Evolutionary conservation across 1,284 basidiomycete genomes (phyloP).

Genomic region (Cutaneotrichosporon dermatis): DNA sequence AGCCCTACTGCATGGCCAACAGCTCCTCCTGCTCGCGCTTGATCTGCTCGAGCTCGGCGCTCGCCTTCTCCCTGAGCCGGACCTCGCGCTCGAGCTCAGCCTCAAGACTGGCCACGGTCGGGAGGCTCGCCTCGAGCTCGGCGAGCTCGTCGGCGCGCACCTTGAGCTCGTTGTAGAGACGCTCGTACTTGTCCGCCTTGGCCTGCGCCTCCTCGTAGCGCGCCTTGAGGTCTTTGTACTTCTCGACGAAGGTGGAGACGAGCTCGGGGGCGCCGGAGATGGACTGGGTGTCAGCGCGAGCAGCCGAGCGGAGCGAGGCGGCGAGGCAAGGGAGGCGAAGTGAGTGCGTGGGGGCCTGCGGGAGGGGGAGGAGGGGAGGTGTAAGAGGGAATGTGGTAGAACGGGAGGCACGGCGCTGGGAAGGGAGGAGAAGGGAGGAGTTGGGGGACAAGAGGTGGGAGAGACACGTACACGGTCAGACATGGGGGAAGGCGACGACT

Average conservation of each 20-base stretch:
- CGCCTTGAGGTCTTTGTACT: neutral
- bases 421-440: too few species aligned
- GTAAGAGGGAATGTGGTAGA: too few species aligned
- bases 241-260: slow-evolving; percentile 1
- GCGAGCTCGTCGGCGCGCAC: slow-evolving; percentile 1
- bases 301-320: too few species aligned
- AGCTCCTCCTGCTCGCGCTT: slow-evolving; percentile 7
- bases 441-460: too few species aligned
- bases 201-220: neutral
- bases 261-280: slow-evolving; percentile 1
- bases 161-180: slow-evolving; percentile 3
- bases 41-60: neutral
- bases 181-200: slow-evolving; percentile 2
- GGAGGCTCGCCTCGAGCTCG: slow-evolving; percentile 3
- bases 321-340: too few species aligned
- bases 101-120: neutral
- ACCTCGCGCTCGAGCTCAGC: slow-evolving; percentile 4
- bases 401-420: neutral
- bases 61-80: neutral
- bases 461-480: neutral
- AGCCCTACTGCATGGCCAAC: slow-evolving; percentile 7
- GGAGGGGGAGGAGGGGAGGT: too few species aligned
- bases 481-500: neutral
- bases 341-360: too few species aligned
- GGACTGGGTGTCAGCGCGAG: neutral